Evolutionary conservation across 2,329 filamentous ascomycete genomes (phyloP), one percentile per base, ranked within the genome.

Genomic region (Penicillium sp.): DNA sequence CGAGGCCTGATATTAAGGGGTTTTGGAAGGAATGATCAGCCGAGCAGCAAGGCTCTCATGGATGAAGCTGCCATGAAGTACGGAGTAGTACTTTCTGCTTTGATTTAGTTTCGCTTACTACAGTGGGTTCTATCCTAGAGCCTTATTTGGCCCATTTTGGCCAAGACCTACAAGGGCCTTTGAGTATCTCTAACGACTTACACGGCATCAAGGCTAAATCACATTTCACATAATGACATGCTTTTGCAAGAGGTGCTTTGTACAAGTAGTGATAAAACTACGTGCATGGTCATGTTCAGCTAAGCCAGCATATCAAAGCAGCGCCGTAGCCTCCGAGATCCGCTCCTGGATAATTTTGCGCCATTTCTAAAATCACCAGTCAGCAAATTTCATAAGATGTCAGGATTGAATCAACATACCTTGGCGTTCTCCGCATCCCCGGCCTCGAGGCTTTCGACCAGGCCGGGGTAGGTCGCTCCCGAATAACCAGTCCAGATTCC

Each of bases 401-500:
- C 12, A 2, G 17, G 8, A 12, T n/a, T 13, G 13, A 20, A 30
- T 4, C 7, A 31, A 67, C 74, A 64, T 55, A 81, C 78, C 76
- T 56, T 47, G 12, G 69, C 68, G 42, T 70, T 72, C 5, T 55
- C 54, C 40, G 61, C 35, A 56, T 76, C 67, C 2, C 61, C 59
- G 30, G 67, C 71, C 17, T 80, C 75, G 31, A 82, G 66, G 35
- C 72, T 75, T 58, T 82, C 79, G 4, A 80, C 73, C n/a, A 82
- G 61, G 1, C 78, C 77, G 1, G 79, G 79, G 51, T 77, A 82
- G 6, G 78, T 80, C 3, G 75, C 79, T 2, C 88, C 89, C 0
- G 87, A 72, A 62, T 95, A 95, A 0, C 89, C 89, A 0, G 87
- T 95, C 87, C 88, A 94, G 32, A 90, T 62, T 0, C 89, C 89